Evolutionary conservation across 2,329 filamentous ascomycete species (phyloP).

Genomic region (Fusarium cyanostomum): DNA sequence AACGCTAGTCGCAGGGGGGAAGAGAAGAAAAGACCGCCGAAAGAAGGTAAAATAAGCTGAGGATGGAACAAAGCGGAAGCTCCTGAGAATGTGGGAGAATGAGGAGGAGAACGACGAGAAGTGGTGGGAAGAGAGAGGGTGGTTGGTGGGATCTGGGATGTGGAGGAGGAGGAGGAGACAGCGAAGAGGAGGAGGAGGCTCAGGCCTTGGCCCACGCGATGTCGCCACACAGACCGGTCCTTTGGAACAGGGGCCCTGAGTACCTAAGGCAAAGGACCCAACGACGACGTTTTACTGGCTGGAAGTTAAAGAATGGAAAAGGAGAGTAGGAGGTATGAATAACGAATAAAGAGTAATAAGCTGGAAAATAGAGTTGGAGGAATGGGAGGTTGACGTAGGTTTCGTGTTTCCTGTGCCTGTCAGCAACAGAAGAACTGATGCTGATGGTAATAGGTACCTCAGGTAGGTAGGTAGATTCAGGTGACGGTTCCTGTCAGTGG

Average conservation of each 20-base stretch:
- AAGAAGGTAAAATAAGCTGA: constrained; percentile 17
- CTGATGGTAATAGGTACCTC: no score
- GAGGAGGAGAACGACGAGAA: constrained; percentile 12
- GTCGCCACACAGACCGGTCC: constrained; percentile 24
- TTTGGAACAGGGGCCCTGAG: not conserved
- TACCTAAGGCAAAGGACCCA: not conserved
- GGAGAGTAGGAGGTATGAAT: not conserved
- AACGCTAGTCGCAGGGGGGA: not conserved
- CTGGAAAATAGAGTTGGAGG: not conserved
- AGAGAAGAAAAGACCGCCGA: constrained; percentile 6
- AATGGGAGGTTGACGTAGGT: not conserved
- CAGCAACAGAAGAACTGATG: constrained; percentile 1
- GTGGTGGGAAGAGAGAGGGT: constrained; percentile 27
- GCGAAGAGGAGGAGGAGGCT: not conserved
- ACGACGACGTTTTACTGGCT: not conserved
- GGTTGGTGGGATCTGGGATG: constrained; percentile 28
- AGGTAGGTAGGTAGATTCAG: no score
- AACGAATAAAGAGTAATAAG: not conserved
- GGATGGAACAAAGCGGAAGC: constrained; percentile 10
- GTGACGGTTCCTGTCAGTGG: constrained; percentile 9
- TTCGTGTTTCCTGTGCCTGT: not conserved
- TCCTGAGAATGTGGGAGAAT: constrained; percentile 18
- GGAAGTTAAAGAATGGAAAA: not conserved
- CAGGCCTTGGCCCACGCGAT: constrained; percentile 32
- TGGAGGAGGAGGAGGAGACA: constrained; percentile 29